A percentile compares a stretch with the other conserved stretches of the same genome.
phyloP scores from a whole-genome alignment of 495 filamentous ascomycete species.

The Penicillium paxilli region DNA sequence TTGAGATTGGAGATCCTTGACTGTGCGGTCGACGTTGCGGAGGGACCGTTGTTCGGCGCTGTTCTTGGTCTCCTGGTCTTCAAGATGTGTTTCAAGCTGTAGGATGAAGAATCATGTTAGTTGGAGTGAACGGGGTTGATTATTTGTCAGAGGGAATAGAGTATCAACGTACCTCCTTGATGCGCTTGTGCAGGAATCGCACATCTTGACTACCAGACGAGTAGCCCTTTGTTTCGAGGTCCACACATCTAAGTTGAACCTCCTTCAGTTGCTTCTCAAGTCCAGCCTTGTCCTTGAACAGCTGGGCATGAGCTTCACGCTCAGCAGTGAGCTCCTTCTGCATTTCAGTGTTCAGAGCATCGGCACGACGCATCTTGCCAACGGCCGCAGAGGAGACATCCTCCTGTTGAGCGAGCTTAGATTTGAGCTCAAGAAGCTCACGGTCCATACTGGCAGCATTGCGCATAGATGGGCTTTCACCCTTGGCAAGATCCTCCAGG shows the following conservation, averaged over 20 bases:
- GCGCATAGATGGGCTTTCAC: constrained; percentile 86
- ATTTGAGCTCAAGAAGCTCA: constrained; percentile 88
- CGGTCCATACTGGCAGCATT: constrained; percentile 89
- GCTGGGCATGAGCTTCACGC: constrained; percentile 75
- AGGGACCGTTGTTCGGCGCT: constrained; percentile 79
- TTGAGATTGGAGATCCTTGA: constrained; percentile 90
- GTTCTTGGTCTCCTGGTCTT: constrained; percentile 75
- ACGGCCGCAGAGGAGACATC: constrained; percentile 91
- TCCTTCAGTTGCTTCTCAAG: constrained; percentile 93
- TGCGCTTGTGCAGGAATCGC: constrained; percentile 87
- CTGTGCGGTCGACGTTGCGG: constrained; percentile 91
- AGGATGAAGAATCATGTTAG: constrained; percentile 20
- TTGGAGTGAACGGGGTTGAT: background rate
- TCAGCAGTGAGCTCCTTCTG: constrained; percentile 95
- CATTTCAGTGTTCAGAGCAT: constrained; percentile 82
- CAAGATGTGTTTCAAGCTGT: constrained; percentile 89
- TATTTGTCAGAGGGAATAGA: background rate
- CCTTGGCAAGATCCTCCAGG: constrained; percentile 85
- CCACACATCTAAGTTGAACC: constrained; percentile 83
- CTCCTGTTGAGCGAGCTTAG: constrained; percentile 86
- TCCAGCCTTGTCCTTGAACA: constrained; percentile 89
- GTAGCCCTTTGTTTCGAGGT: constrained; percentile 96
- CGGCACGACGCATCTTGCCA: constrained; percentile 97
- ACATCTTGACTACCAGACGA: constrained; percentile 92
- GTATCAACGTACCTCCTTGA: constrained; percentile 88